A percentile compares a stretch with the other conserved stretches of the same genome.
phyloP scores from a whole-genome alignment of 306 rosid species.

The Glycine latifolia region DNA sequence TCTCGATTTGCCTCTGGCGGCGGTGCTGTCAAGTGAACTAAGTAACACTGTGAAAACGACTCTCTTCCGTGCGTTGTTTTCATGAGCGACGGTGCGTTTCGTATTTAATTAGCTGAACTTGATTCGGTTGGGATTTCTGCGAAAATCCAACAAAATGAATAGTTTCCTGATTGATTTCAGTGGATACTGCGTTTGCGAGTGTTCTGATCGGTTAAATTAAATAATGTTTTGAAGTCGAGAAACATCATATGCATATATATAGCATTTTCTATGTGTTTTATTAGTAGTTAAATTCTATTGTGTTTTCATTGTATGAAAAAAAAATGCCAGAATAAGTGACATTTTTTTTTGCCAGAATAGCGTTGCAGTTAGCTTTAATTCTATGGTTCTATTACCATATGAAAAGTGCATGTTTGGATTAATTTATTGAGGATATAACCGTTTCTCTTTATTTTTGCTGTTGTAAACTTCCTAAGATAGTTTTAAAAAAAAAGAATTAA shows the following conservation, averaged over 20 bases:
- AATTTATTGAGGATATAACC: background rate
- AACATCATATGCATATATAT: background rate
- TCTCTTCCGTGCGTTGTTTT: background rate
- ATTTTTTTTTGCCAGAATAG: too few relatives aligned
- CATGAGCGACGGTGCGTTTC: constrained; percentile 23
- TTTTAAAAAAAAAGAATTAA: background rate
- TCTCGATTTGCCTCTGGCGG: background rate
- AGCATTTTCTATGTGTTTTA: background rate
- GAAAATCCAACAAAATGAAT: background rate
- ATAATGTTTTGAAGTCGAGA: background rate
- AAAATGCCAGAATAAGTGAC: background rate
- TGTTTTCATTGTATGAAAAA: background rate
- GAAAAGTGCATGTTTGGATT: background rate
- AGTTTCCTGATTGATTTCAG: background rate
- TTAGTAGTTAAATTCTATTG: background rate
- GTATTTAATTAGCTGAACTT: background rate
- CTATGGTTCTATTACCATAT: too few relatives aligned
- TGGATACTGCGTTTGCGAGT: background rate
- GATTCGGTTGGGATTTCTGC: background rate
- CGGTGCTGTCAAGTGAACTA: background rate
- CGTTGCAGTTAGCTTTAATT: too few relatives aligned
- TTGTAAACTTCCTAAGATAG: background rate
- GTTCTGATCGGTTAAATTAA: background rate
- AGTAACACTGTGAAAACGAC: background rate
- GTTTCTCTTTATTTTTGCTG: background rate